Evolutionary conservation across 768 basidiomycete genomes (phyloP).

Genomic region (Phaffia australis): DNA sequence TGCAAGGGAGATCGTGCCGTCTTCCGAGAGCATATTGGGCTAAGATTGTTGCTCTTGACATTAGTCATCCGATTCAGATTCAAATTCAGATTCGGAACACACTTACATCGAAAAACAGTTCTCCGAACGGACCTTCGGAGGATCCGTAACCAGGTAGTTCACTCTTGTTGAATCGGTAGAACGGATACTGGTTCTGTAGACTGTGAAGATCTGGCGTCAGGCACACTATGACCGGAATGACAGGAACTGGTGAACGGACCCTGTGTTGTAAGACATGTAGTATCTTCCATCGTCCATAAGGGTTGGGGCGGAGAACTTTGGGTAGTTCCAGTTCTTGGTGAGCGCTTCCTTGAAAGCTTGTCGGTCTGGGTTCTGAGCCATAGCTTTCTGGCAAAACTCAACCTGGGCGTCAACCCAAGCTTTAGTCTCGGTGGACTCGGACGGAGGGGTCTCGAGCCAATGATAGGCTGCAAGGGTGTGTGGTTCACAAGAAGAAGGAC

Average conservation of each 20-base stretch:
- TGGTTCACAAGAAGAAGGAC: too few relatives aligned
- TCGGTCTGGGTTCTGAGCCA: slow-evolving; percentile 56
- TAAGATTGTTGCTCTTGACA: slow-evolving; percentile 30
- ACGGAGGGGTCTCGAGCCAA: slow-evolving; percentile 53
- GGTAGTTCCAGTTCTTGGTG: slow-evolving; percentile 47
- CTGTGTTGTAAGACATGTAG: slow-evolving; percentile 42
- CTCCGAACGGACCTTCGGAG: slow-evolving; percentile 38
- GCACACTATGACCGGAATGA: not conserved
- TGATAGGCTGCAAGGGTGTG: slow-evolving; percentile 34
- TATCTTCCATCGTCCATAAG: slow-evolving; percentile 57
- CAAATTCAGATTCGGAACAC: not conserved
- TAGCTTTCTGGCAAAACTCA: slow-evolving; percentile 45
- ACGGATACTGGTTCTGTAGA: slow-evolving; percentile 15
- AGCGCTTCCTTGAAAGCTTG: slow-evolving; percentile 52
- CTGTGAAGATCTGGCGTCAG: not conserved
- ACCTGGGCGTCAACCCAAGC: slow-evolving; percentile 35
- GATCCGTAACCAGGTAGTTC: not conserved
- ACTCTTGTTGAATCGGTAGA: slow-evolving; percentile 9
- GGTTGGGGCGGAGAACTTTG: slow-evolving; percentile 49
- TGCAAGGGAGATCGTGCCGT: slow-evolving; percentile 59
- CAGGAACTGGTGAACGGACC: not conserved
- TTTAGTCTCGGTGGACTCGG: slow-evolving; percentile 51
- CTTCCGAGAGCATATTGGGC: slow-evolving; percentile 60
- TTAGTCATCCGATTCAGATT: not conserved
- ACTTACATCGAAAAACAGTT: slow-evolving; percentile 68